Base-by-base conservation (phyloP, 1,139 yeast species). In the Saccharomyces pastorianus region DNA sequence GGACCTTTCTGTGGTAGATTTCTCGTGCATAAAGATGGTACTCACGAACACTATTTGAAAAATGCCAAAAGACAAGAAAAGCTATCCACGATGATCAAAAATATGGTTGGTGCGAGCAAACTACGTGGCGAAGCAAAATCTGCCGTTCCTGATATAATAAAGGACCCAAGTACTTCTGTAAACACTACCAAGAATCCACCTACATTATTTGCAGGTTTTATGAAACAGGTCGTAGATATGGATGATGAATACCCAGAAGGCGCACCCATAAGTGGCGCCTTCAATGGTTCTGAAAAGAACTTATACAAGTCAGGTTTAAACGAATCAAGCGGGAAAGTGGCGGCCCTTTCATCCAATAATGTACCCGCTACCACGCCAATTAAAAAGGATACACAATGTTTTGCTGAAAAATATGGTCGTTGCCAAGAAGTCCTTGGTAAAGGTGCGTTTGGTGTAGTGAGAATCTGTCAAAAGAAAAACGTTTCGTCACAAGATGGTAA, bases 51-150 rank as follows among this genome's bases (percentile, higher is more conserved):
- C 70, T 83, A 82, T 65, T 75, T 91, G 60, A 79, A 83, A 57
- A 82, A 85, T 48, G 84, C 91, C 8, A 83, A 85, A 64, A 79
- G 98, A 60, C 97, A 90, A 69, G 98, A 91, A 66, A 90, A 89
- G 67, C 75, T 91, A 50, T 80, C 89, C 20, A 83, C 84, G 58
- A 88, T 91, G 96, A 77, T 93, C 60, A 88, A 88, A 62, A 96
- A 88, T 65, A 76, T 89, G 59, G 72, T 91, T 56, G 95, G 91
- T 34, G 90, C 91, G 9, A 87, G 46, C 42, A 27, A 85, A 67
- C 76, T 87, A 41, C 76, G 96, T 52, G 88, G 84, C 61, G 93
- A 83, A 61, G 96, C 96, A 1, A 83, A 85, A 51, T 80, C 86
- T 52, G 96, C 96, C 0, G 87, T 88, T 13, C 95, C 95, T 1